Percentiles rank a stretch among this genome's conserved stretches.
These are phyloP conservation scores for Leccinum broughii DNA, from an alignment of 768 basidiomycete genomes.

Conservation along the genomic window DNA sequence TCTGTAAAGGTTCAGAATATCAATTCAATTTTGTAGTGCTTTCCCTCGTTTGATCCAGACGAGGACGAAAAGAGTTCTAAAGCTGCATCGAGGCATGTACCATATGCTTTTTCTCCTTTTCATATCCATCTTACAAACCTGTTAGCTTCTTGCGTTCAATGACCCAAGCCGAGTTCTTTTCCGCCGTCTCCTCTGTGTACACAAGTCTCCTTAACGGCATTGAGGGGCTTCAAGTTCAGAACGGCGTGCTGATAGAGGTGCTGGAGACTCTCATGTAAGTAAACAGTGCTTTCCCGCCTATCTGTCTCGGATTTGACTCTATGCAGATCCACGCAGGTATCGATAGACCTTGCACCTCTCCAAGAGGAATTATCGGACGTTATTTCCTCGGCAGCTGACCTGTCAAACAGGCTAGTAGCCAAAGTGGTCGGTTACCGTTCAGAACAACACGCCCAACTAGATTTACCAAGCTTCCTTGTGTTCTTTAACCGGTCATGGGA, in stretches of 20 bases:
- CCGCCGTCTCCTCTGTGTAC: slow-evolving; percentile 62
- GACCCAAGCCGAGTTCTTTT: slow-evolving; percentile 67
- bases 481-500: slow-evolving; percentile 87
- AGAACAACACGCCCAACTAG: slow-evolving; percentile 75
- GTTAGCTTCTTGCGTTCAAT: slow-evolving; percentile 62
- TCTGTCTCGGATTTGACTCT: slow-evolving; percentile 4
- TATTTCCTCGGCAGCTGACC: slow-evolving; percentile 77
- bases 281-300: background rate
- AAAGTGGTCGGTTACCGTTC: slow-evolving; percentile 75
- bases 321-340: slow-evolving; percentile 39
- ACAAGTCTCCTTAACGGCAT: slow-evolving; percentile 61
- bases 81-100: slow-evolving; percentile 27
- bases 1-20: background rate
- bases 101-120: slow-evolving; percentile 6
- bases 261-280: slow-evolving; percentile 49
- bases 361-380: slow-evolving; percentile 75
- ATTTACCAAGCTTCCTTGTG: slow-evolving; percentile 70
- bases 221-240: slow-evolving; percentile 66
- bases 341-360: slow-evolving; percentile 44
- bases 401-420: slow-evolving; percentile 80
- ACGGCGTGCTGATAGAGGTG: slow-evolving; percentile 55
- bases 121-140: slow-evolving; percentile 33
- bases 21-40: slow-evolving; percentile 40
- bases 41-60: slow-evolving; percentile 59
- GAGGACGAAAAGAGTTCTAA: slow-evolving; percentile 47